These are phyloP conservation scores for Smittium mucronatum DNA, from an alignment of 371 early-diverging fungal genomes.

Conservation along the genomic window DNA sequence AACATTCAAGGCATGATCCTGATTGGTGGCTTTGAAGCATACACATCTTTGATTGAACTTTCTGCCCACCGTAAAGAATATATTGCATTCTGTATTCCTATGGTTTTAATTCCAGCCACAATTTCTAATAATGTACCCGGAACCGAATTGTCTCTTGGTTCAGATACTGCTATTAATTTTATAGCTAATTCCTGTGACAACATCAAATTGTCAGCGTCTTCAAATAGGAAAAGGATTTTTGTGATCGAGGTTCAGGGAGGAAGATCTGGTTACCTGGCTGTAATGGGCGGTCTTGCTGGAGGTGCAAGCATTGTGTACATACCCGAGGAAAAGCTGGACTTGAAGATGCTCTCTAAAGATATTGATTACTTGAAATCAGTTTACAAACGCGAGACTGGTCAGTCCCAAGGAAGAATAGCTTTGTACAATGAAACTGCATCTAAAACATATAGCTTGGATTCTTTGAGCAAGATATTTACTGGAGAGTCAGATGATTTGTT, in stretches of 20 bases:
- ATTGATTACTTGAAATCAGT: slow-evolving; percentile 61
- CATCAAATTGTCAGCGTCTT: slow-evolving; percentile 83
- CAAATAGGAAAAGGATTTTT: slow-evolving; percentile 86
- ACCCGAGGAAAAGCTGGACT: slow-evolving; percentile 82
- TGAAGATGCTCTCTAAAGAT: slow-evolving; percentile 69
- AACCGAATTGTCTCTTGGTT: slow-evolving; percentile 91
- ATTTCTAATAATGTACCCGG: slow-evolving; percentile 98
- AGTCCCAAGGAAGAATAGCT: slow-evolving; percentile 67
- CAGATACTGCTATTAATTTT: slow-evolving; percentile 94
- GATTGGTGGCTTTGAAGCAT: slow-evolving; percentile 94
- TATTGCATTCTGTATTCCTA: slow-evolving; percentile 83
- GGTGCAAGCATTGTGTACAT: slow-evolving; percentile 93
- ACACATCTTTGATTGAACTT: slow-evolving; percentile 61
- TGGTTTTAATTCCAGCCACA: slow-evolving; percentile 92
- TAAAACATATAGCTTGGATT: slow-evolving; percentile 79
- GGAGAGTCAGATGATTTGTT: slow-evolving; percentile 90
- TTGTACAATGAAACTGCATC: slow-evolving; percentile 73
- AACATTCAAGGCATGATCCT: slow-evolving; percentile 79
- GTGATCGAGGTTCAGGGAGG: slow-evolving; percentile 98
- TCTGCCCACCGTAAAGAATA: slow-evolving; percentile 55
- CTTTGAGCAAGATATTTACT: slow-evolving; percentile 73
- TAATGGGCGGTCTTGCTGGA: slow-evolving; percentile 76
- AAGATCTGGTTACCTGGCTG: slow-evolving; percentile 89
- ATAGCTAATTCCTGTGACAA: slow-evolving; percentile 90
- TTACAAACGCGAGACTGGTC: slow-evolving; percentile 55